Base-by-base conservation (phyloP, 2,329 filamentous ascomycete species). In the Gliomastix tumulicola region DNA sequence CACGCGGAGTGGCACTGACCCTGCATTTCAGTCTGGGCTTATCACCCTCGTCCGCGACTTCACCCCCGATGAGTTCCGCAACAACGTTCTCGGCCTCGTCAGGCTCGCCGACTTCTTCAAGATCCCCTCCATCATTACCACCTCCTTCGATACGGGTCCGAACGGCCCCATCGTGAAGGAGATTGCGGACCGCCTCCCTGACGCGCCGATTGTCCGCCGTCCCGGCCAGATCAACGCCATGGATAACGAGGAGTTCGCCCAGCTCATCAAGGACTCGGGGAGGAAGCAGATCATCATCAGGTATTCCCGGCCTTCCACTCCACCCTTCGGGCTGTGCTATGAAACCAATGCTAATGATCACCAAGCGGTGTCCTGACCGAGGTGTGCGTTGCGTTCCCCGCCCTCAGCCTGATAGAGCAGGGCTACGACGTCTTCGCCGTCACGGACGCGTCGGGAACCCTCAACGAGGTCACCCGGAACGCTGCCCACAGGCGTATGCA, bases 141-240 rank as follows among this genome's bases (percentile, higher is more conserved):
- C 78, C 6, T 87, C 82, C 7, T 78, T 81, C 5, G 71, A 87
- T 47, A 62, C 56, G 28, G 67, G 66, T 65, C 82, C 83, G 33
- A 88, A 88, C 53, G 83, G 84, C 3, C 76, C 73, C 2, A 62
- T 88, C 2, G 78, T 82, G 9, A 76, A 80, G 48, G 83, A 86
- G 49, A 82, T 88, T 43, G 54, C 74, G 6, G 67, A 79, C 11
- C 71, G 80, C 73, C 79, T 84, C 51, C 83, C 83, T 19, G 60
- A 74, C 32, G 75, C 79, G 1, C 74, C 83, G 1, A 62, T 86
- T 10, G 73, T 88, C 51, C 66, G 70, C 47, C 77, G 84, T 27
- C 69, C 81, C 41, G 83, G 84, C 28, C 79, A 88, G 51, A 82
- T 88, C 49, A 74, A 87, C 51, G 83, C 84, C 4, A 87, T 81